Percentiles rank a stretch among this genome's conserved stretches.
These are phyloP conservation scores for Gypsophila paniculata DNA, from an alignment of 179 eudicot genomes.

Conservation along the genomic window DNA sequence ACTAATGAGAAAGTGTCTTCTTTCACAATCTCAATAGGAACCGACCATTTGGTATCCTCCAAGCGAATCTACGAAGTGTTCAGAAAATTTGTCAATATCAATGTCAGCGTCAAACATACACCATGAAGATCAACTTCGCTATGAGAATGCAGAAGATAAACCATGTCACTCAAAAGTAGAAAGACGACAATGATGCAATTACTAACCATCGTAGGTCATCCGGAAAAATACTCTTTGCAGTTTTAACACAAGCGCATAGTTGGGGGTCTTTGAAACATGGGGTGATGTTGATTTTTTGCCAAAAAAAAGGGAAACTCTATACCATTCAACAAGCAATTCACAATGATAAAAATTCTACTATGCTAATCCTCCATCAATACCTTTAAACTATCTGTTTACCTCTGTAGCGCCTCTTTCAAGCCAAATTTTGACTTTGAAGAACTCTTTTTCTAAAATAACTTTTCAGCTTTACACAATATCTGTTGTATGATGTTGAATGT, in stretches of 20 bases:
- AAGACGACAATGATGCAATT: neutral
- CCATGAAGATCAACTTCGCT: neutral
- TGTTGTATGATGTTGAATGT: neutral
- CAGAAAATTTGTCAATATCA: constrained; percentile 1
- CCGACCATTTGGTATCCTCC: constrained; percentile 79
- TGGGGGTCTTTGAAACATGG: neutral
- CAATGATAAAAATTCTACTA: neutral
- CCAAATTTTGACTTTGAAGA: neutral
- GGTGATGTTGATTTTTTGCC: neutral
- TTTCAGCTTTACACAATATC: neutral
- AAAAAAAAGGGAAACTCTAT: neutral
- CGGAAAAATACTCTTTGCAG: neutral
- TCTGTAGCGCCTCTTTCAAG: neutral
- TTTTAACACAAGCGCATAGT: neutral
- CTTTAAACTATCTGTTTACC: too few relatives aligned
- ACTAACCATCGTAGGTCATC: neutral
- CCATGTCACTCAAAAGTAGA: constrained; percentile 5
- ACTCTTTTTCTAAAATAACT: neutral
- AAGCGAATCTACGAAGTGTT: constrained; percentile 48
- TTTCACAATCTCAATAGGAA: constrained; percentile 68
- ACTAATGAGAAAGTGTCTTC: constrained; percentile 75
- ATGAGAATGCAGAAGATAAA: neutral
- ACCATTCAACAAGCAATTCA: neutral
- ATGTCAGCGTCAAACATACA: neutral
- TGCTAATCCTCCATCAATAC: too few relatives aligned